phyloP scores from a whole-genome alignment of 2,329 filamentous ascomycete genomes.

The Neophaeococcomyces mojaviensis region DNA sequence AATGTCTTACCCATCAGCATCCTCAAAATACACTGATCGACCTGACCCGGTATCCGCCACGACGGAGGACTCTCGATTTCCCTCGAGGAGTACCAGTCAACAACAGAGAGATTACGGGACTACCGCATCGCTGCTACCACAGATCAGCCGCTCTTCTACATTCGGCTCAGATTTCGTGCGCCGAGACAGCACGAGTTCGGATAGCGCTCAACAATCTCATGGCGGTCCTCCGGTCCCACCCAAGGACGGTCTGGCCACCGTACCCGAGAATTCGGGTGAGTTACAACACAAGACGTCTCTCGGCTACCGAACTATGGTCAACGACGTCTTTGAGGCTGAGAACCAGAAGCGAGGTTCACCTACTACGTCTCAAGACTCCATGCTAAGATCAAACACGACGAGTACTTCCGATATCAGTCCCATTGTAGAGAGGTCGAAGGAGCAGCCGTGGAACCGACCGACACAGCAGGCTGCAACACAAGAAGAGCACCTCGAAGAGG shows the following conservation, averaged over 20 bases:
- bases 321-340: slow-evolving; percentile 58
- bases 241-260: not conserved
- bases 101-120: slow-evolving; percentile 13
- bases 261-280: slow-evolving; percentile 8
- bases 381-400: slow-evolving; percentile 54
- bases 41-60: slow-evolving; percentile 14
- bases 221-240: not conserved
- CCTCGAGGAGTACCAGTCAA: slow-evolving; percentile 3
- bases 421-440: slow-evolving; percentile 25
- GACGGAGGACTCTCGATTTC: slow-evolving; percentile 1
- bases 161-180: slow-evolving; percentile 18
- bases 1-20: slow-evolving; percentile 7
- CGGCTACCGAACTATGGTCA: slow-evolving; percentile 54
- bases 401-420: slow-evolving; percentile 59
- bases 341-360: slow-evolving; percentile 48
- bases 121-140: not conserved
- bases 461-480: not conserved
- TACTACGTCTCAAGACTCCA: slow-evolving; percentile 40
- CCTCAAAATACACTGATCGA: slow-evolving; percentile 20
- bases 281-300: slow-evolving; percentile 48
- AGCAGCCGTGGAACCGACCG: not conserved
- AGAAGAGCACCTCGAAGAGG: slow-evolving; percentile 19
- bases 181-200: not conserved
- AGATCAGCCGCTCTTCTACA: slow-evolving; percentile 15
- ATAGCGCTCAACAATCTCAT: not conserved